Evolutionary conservation across 441 rosid genomes (phyloP), one percentile per base, ranked within the genome.

Genomic region (Jatropha multifida): DNA sequence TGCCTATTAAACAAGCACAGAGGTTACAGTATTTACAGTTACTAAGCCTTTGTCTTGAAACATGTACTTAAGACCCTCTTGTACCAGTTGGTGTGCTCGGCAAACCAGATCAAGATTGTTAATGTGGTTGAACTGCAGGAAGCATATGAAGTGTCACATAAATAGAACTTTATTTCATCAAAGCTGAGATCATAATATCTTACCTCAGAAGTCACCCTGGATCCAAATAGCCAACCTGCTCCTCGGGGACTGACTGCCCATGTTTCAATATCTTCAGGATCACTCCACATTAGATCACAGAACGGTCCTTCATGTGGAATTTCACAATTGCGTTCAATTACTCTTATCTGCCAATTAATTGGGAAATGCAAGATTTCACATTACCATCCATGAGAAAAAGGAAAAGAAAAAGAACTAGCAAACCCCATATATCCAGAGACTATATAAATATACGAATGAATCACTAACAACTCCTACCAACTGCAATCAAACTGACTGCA

Each of bases 241-340:
- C 99, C 99, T 76, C 99, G 88, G 51, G 99, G 99, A 87, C 99
- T 96, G 66, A 96, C 98, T 71, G 99, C 99, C 99, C 99, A 96
- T 78, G 98, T 91, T 84, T 96, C 99, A 81, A 96, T 96, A 79
- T 96, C 99, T 86, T 96, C 99, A 65, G 99, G 99, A 83, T 96
- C 99, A 75, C 98, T 94, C 99, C 99, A 96, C 98, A 96, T 94
- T 59, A 96, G 96, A 86, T 96, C 99, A 83, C 99, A 96, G 81
- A 96, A 94, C 58, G 98, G 98, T 68, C 99, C 99, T 88, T 96
- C 99, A 75, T 96, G 99, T 5, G 99, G 98, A 80, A 96, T 94
- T 85, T 96, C 99, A 48, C 98, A 92, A 76, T 94, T 96, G 68
- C 99, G 89, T 65, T 96, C 98, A 70, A 96, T 83, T 74, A 94